Conservation (phyloP, 148 eudicot genomes). For the Fagopyrum tataricum region DNA sequence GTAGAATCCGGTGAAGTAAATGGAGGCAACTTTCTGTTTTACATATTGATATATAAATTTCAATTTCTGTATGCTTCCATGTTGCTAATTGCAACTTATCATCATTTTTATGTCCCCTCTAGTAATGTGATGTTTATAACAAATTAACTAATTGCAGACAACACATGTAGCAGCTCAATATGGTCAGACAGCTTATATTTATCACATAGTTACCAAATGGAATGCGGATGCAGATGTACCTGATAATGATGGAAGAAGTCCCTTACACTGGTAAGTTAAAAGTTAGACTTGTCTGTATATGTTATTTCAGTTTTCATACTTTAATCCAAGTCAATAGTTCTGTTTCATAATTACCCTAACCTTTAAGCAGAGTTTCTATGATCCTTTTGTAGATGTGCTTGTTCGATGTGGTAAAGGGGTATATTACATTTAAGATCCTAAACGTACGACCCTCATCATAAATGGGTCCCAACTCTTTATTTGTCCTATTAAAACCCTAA, state of each 20-base stretch:
- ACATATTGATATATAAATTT: neutral
- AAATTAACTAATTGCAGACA: conserved; percentile 43
- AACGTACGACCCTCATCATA: no score
- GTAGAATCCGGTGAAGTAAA: neutral
- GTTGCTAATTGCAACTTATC: neutral
- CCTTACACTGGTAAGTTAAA: conserved; percentile 79
- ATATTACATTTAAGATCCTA: no score
- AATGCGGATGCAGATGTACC: conserved; percentile 97
- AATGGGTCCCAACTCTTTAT: no score
- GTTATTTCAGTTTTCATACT: neutral
- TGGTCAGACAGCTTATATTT: conserved; percentile 94
- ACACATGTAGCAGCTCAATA: conserved; percentile 99
- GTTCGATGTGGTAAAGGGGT: neutral
- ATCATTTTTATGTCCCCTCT: neutral
- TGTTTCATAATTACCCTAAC: neutral
- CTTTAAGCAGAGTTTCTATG: neutral
- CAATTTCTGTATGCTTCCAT: neutral
- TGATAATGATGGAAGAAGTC: conserved; percentile 96
- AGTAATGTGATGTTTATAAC: neutral
- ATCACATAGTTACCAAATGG: conserved; percentile 89
- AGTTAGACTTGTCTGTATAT: neutral
- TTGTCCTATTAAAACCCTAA: no score
- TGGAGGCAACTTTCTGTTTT: conserved; percentile 2
- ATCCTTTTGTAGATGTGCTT: neutral
- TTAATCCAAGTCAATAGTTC: neutral